Percentiles rank a stretch among this genome's conserved stretches.
Evolutionary conservation across 495 filamentous ascomycete genomes (phyloP).

Genomic region (Cairneyella variabilis): DNA sequence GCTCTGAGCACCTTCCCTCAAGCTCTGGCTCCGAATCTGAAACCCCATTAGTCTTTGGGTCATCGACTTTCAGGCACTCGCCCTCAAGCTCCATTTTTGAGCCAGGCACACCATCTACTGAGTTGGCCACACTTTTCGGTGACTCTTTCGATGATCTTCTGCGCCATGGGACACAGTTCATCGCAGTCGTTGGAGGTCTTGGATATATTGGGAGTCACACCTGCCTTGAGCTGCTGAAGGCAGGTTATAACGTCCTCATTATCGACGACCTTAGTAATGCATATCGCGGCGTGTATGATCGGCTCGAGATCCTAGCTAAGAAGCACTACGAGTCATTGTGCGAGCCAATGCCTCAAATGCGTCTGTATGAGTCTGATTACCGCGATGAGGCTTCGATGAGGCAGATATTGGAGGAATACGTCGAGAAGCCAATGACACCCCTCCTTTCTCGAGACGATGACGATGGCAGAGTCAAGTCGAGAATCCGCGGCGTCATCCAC

Average conservation of each 20-base stretch:
- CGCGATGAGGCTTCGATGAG: conserved; percentile 41
- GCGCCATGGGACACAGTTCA: conserved; percentile 20
- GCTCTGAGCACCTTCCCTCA: no score
- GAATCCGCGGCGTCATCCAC: conserved; percentile 58
- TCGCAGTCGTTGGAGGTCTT: conserved; percentile 58
- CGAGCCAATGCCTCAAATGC: conserved; percentile 43
- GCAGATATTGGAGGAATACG: conserved; percentile 34
- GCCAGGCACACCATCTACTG: no score
- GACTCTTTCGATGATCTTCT: not conserved
- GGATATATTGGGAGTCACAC: conserved; percentile 66
- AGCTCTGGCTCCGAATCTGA: no score
- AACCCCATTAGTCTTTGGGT: no score
- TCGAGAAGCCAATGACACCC: no score
- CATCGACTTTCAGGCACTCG: no score
- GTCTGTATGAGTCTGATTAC: conserved; percentile 55
- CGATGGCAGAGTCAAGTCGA: no score
- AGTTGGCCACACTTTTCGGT: not conserved
- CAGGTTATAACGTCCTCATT: conserved; percentile 58
- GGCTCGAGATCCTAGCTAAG: conserved; percentile 44
- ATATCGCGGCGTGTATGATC: conserved; percentile 48
- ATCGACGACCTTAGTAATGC: conserved; percentile 62
- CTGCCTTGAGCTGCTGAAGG: conserved; percentile 55
- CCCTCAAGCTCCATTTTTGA: no score
- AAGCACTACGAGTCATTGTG: conserved; percentile 38
- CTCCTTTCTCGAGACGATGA: no score